Percentiles rank a stretch among this genome's conserved stretches.
These are phyloP conservation scores for Fusarium neocosmosporiellum DNA, from an alignment of 2,329 filamentous ascomycete genomes.

Conservation along the genomic window DNA sequence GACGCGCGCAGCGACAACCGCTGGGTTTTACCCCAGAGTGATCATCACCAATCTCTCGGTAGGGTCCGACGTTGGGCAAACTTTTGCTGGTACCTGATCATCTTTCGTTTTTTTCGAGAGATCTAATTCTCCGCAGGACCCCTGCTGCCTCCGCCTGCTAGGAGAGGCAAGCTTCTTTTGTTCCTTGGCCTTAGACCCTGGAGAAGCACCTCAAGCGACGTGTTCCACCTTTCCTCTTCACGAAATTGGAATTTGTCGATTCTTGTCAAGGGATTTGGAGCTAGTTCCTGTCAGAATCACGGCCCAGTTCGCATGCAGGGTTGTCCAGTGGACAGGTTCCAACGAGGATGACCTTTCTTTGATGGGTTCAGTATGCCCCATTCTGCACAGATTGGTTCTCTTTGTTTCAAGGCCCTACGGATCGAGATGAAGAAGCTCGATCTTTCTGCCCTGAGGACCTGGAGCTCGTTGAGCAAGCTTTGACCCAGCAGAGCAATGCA, in stretches of 20 bases:
- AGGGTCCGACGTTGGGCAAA: constrained; percentile 37
- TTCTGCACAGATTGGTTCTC: not conserved
- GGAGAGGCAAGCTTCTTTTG: not conserved
- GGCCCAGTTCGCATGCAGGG: constrained; percentile 7
- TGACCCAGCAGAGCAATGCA: not conserved
- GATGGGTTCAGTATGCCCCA: not conserved
- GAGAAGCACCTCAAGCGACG: constrained; percentile 16
- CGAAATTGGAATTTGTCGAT: not conserved
- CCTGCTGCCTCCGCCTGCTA: constrained; percentile 4
- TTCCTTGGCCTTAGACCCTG: constrained; percentile 30
- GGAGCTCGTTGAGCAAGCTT: not conserved
- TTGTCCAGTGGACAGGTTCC: not conserved
- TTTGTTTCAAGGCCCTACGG: not conserved
- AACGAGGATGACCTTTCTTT: constrained; percentile 8
- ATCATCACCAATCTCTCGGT: constrained; percentile 39
- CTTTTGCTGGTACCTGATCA: constrained; percentile 27
- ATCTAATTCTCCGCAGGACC: constrained; percentile 25
- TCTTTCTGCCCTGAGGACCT: not conserved
- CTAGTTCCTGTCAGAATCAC: constrained; percentile 17
- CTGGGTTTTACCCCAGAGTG: constrained; percentile 30
- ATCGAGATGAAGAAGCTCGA: not conserved
- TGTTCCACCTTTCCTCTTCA: constrained; percentile 16
- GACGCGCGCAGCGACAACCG: constrained; percentile 14
- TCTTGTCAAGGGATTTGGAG: not conserved
- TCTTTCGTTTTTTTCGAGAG: constrained; percentile 1